Evolutionary conservation across 495 filamentous ascomycete species (phyloP).

Genomic region (Cercophora scortea): DNA sequence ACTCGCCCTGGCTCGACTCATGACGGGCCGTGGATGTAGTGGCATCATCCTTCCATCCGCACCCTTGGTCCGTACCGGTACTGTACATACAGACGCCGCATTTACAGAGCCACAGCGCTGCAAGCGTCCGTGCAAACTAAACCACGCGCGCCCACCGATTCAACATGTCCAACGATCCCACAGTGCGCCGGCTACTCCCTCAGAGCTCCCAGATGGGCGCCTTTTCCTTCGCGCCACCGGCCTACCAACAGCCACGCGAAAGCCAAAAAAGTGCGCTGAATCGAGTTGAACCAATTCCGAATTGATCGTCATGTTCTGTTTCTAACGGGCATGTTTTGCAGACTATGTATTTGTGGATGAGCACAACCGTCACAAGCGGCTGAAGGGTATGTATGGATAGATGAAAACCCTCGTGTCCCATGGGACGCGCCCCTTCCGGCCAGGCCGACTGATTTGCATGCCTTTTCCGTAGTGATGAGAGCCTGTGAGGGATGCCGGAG

Average conservation of each 20-base stretch:
- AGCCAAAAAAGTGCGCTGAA: constrained; percentile 56
- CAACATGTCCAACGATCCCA: constrained; percentile 47
- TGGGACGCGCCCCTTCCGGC: no score
- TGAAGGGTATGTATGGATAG: constrained; percentile 63
- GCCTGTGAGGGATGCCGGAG: constrained; percentile 94
- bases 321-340: constrained; percentile 23
- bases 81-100: not conserved
- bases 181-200: constrained; percentile 47
- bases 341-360: constrained; percentile 99
- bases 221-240: constrained; percentile 51
- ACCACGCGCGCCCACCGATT: not conserved
- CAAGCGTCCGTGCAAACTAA: constrained; percentile 15
- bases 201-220: constrained; percentile 48
- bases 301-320: not conserved
- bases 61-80: not conserved
- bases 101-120: constrained; percentile 8
- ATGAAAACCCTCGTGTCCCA: constrained; percentile 6
- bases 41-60: not conserved
- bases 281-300: constrained; percentile 2
- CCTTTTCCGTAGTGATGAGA: constrained; percentile 72
- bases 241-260: constrained; percentile 50
- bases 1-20: constrained; percentile 2
- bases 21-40: constrained; percentile 13
- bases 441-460: constrained; percentile 15
- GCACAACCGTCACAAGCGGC: constrained; percentile 93